Base-by-base conservation (phyloP, 805 yeast genomes). In the Komagataella pseudopastoris region DNA sequence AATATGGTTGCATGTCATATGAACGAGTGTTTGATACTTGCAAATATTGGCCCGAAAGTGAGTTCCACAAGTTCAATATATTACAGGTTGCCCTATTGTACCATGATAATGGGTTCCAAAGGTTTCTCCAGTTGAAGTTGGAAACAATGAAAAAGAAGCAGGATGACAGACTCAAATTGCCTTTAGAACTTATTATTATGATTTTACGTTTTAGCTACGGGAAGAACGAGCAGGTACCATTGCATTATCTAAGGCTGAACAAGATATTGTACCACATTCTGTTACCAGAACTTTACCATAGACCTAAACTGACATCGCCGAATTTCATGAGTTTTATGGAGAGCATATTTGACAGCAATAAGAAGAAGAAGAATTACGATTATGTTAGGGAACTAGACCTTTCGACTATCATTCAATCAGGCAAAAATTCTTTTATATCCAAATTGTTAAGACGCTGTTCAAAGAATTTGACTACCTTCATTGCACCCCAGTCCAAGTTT, bases 401-500 rank as follows among this genome's bases (percentile, higher is more conserved):
- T 44, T 76, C 95, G 7, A 74, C 78, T 47, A 88, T 90, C 49
- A 80, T 89, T 54, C 98, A 93, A 65, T 76, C 88, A 44, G 98
- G 98, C 10, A 89, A 87, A 63, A 93, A 89, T 65, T 91, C 97
- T 4, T 85, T 74, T 63, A 88, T 91, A 10, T 88, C 97, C 0
- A 83, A 86, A 56, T 63, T 93, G 6, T 69, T 93, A 51, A 78
- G 95, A 59, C 73, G 96, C 45, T 86, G 96, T 51, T 77, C 89
- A 6, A 63, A 73, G 17, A 75, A 72, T 44, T 68, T 93, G 49
- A 77, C 80, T 55, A 69, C 73, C 8, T 89, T 93, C 59, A 76
- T 85, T 6, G 96, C 98, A 0, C 96, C 98, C 3, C 98, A 91
- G 62, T 83, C 97, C 36, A 85, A 95, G 68, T 91, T 93, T 70